These are phyloP conservation scores for Cordyceps militaris DNA, from an alignment of 2,329 filamentous ascomycete genomes.

Conservation along the genomic window DNA sequence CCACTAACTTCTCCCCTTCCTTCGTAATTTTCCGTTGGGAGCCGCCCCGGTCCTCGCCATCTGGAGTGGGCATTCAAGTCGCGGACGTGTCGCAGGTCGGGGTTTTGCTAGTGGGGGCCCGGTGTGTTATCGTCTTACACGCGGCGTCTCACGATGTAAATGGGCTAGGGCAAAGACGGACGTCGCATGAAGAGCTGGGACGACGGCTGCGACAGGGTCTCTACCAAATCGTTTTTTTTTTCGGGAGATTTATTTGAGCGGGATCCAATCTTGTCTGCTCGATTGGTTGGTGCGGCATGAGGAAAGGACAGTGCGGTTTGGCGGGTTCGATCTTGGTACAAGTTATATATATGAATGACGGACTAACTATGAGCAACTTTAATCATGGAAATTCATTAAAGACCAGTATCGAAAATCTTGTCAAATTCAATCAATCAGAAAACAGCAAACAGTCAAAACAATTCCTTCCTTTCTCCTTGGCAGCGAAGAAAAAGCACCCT, in stretches of 20 bases:
- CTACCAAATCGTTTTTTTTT: no score
- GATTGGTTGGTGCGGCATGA: no score
- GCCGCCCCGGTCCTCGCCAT: neutral
- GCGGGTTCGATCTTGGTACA: no score
- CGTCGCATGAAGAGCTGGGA: conserved; percentile 10
- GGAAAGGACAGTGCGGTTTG: no score
- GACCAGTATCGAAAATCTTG: neutral
- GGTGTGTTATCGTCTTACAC: conserved; percentile 5
- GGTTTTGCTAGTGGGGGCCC: neutral
- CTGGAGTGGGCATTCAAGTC: neutral
- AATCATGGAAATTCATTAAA: neutral
- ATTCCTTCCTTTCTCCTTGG: neutral
- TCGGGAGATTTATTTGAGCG: no score
- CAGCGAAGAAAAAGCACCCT: neutral
- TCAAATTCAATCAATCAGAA: neutral
- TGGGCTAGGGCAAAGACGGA: neutral
- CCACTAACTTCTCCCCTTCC: neutral
- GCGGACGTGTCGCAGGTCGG: conserved; percentile 10
- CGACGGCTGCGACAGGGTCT: neutral
- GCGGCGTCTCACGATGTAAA: conserved; percentile 8
- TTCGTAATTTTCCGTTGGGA: neutral
- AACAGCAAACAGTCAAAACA: neutral
- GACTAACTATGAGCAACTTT: no score
- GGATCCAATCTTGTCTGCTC: no score
- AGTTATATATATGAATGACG: neutral